A percentile compares a stretch with the other conserved stretches of the same genome.
Conservation (phyloP, 1,139 yeast species). For the Geotrichum macrosporum region DNA sequence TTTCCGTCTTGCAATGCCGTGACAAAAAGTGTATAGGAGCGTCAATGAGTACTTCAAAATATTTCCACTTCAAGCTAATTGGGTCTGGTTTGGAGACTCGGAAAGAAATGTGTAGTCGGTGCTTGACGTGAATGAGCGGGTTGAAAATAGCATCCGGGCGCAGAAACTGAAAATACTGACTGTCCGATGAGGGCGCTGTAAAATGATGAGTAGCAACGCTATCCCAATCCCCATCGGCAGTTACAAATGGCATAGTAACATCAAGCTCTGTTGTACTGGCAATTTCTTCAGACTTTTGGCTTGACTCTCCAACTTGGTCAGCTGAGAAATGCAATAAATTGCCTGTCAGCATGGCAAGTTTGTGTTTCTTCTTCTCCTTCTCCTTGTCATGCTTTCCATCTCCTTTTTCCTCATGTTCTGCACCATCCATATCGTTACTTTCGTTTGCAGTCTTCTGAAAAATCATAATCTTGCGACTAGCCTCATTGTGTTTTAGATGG, state of each 20-base stretch:
- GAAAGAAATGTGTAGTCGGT: constrained; percentile 72
- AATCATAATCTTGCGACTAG: constrained; percentile 31
- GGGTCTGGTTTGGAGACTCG: constrained; percentile 66
- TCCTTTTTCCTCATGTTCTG: not conserved
- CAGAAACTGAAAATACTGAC: constrained; percentile 29
- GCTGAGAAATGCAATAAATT: constrained; percentile 14
- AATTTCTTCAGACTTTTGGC: not conserved
- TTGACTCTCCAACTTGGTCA: not conserved
- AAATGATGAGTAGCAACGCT: constrained; percentile 25
- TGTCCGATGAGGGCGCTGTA: constrained; percentile 20
- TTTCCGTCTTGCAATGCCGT: constrained; percentile 63
- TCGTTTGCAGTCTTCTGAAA: constrained; percentile 28
- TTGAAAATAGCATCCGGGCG: constrained; percentile 69
- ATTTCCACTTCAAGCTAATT: constrained; percentile 57
- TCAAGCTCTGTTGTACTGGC: constrained; percentile 15
- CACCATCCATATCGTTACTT: not conserved
- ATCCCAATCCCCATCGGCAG: constrained; percentile 25
- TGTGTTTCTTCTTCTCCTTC: constrained; percentile 4
- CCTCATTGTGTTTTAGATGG: constrained; percentile 31
- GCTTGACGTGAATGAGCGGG: constrained; percentile 65
- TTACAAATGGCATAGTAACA: constrained; percentile 25
- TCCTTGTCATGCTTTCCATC: not conserved
- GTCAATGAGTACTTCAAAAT: constrained; percentile 85
- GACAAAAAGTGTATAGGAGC: constrained; percentile 75
- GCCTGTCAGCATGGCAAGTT: constrained; percentile 14